phyloP scores from a whole-genome alignment of 2,329 filamentous ascomycete species.

The Aspergillus sp. region DNA sequence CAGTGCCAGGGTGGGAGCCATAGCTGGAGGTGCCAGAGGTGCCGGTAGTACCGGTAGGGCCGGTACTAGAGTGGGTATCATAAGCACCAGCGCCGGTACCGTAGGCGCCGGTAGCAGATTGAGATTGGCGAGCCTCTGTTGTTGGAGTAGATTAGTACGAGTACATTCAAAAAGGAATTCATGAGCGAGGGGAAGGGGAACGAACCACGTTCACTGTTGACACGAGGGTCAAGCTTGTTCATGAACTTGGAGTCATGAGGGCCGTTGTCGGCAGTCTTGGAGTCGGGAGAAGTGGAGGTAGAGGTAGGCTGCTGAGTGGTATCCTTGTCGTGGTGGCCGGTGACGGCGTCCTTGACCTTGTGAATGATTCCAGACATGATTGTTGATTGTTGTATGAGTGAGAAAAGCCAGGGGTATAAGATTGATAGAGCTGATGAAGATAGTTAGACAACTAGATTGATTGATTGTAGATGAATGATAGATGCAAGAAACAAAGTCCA shows the following conservation, averaged over 20 bases:
- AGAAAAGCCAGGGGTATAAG: too few species aligned
- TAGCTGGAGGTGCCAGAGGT: background rate
- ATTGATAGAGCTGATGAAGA: too few species aligned
- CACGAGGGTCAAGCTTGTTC: slow-evolving; percentile 55
- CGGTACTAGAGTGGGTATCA: background rate
- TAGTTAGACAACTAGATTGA: background rate
- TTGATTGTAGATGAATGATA: background rate
- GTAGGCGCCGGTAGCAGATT: background rate
- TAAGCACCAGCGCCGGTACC: background rate
- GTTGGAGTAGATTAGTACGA: background rate
- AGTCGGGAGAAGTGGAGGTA: background rate
- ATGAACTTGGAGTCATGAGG: slow-evolving; percentile 34
- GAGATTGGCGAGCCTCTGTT: slow-evolving; percentile 6
- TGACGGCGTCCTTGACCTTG: slow-evolving; percentile 47
- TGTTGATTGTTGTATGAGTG: slow-evolving; percentile 5
- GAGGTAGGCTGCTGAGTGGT: slow-evolving; percentile 2
- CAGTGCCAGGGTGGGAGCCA: too few species aligned
- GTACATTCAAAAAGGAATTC: too few species aligned
- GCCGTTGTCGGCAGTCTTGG: slow-evolving; percentile 6
- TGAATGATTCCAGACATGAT: slow-evolving; percentile 45
- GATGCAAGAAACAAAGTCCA: background rate
- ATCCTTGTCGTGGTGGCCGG: slow-evolving; percentile 25
- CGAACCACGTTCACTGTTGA: slow-evolving; percentile 17
- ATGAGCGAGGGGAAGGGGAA: background rate
- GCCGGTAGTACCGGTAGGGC: background rate